Evolutionary conservation across 2,329 filamentous ascomycete species (phyloP).

Genomic region (Xylariaceae sp.): DNA sequence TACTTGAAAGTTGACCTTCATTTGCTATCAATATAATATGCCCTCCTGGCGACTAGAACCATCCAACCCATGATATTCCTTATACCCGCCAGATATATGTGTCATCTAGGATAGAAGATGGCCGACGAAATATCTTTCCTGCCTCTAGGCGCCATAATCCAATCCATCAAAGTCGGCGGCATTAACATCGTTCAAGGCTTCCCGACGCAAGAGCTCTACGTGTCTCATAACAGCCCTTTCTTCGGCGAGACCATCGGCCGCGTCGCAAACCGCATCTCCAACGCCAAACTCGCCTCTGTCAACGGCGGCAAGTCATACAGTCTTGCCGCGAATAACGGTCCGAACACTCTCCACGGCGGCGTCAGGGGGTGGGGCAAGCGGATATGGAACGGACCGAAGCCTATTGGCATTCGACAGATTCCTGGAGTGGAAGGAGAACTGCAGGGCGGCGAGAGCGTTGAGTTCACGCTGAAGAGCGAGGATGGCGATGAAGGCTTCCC

Average conservation of each 20-base stretch:
- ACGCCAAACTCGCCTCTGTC: slow-evolving; percentile 72
- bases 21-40: too few species aligned
- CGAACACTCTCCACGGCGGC: slow-evolving; percentile 78
- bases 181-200: slow-evolving; percentile 91
- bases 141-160: slow-evolving; percentile 78
- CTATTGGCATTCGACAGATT: slow-evolving; percentile 58
- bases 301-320: slow-evolving; percentile 72
- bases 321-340: slow-evolving; percentile 76
- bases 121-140: slow-evolving; percentile 66
- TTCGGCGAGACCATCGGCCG: slow-evolving; percentile 95
- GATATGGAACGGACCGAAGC: slow-evolving; percentile 73
- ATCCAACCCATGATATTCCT: background rate
- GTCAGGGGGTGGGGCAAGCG: slow-evolving; percentile 80
- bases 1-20: background rate
- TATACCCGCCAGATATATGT: too few species aligned
- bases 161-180: slow-evolving; percentile 78
- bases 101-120: slow-evolving; percentile 27
- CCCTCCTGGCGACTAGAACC: too few species aligned
- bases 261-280: slow-evolving; percentile 78
- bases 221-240: slow-evolving; percentile 74
- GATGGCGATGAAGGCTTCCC: slow-evolving; percentile 92
- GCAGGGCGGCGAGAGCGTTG: slow-evolving; percentile 68
- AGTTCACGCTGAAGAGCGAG: slow-evolving; percentile 70
- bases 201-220: slow-evolving; percentile 75
- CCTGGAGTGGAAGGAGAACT: slow-evolving; percentile 55